Evolutionary conservation across 177 flowering plant species (phyloP).

Genomic region (Telopea speciosissima): DNA sequence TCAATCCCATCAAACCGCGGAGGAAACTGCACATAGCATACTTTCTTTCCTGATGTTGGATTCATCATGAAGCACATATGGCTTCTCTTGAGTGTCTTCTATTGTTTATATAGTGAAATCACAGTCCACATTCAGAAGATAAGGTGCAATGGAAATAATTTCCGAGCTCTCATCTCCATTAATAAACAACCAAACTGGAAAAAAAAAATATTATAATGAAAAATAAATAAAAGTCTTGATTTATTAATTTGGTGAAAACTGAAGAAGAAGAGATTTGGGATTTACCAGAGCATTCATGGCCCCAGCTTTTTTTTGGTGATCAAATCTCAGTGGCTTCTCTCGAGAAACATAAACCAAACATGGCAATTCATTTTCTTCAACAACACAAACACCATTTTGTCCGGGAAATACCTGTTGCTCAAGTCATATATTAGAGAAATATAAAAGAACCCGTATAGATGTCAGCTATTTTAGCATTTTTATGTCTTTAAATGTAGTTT

Average conservation of each 20-base stretch:
- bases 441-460: neutral
- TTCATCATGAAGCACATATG: no score
- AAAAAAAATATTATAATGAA: neutral
- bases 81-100: no score
- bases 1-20: no score
- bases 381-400: slow-evolving; percentile 61
- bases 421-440: neutral
- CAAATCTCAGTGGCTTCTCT: slow-evolving; percentile 90
- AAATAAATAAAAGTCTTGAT: neutral
- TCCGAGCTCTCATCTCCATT: slow-evolving; percentile 76
- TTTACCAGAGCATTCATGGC: slow-evolving; percentile 90
- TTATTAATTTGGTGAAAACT: neutral
- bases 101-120: no score
- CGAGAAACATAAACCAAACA: slow-evolving; percentile 85
- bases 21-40: no score
- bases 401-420: slow-evolving; percentile 70
- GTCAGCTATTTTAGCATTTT: neutral
- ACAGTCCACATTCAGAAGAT: slow-evolving; percentile 89
- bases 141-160: slow-evolving; percentile 82
- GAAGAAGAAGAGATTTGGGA: slow-evolving; percentile 1
- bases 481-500: no score
- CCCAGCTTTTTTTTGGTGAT: slow-evolving; percentile 93
- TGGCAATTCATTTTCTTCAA: slow-evolving; percentile 73
- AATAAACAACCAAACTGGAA: slow-evolving; percentile 9
- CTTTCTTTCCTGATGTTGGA: no score